phyloP scores from a whole-genome alignment of 2,329 filamentous ascomycete species.

The Clonostachys rosea region DNA sequence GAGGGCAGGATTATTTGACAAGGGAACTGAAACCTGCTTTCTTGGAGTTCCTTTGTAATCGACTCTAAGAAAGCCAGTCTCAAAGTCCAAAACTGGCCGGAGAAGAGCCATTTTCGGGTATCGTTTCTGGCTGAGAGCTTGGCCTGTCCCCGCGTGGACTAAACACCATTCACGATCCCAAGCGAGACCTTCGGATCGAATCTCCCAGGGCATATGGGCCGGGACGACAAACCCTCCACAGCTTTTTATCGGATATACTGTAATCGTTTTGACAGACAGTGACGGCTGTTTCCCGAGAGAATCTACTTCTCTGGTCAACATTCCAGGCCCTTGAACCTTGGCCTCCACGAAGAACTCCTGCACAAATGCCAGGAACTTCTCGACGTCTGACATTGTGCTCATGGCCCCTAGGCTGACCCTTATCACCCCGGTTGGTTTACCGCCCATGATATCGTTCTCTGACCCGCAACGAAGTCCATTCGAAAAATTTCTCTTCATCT shows the following conservation, averaged over 20 bases:
- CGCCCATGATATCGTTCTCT: conserved; percentile 75
- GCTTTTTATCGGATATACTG: conserved; percentile 90
- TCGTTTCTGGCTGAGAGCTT: conserved; percentile 82
- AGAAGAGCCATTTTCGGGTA: conserved; percentile 86
- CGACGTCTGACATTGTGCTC: conserved; percentile 74
- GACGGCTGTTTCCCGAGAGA: neutral
- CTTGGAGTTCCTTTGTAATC: conserved; percentile 7
- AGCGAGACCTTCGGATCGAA: conserved; percentile 75
- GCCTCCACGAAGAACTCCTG: conserved; percentile 56
- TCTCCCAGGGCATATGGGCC: conserved; percentile 61
- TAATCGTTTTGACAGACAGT: conserved; percentile 54
- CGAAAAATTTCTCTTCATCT: conserved; percentile 81
- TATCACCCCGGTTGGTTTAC: conserved; percentile 84
- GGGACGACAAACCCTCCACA: conserved; percentile 78
- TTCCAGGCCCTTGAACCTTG: neutral
- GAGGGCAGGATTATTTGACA: conserved; percentile 62
- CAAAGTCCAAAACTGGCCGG: conserved; percentile 68
- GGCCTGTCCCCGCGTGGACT: conserved; percentile 78
- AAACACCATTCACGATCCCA: conserved; percentile 99
- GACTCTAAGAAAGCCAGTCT: conserved; percentile 60
- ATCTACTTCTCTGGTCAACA: neutral
- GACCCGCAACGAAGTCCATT: conserved; percentile 80
- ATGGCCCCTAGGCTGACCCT: conserved; percentile 85
- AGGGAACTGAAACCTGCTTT: conserved; percentile 43
- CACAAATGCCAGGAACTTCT: conserved; percentile 67